These are phyloP conservation scores for Triangularia setosa DNA, from an alignment of 2,329 filamentous ascomycete genomes.

Conservation along the genomic window DNA sequence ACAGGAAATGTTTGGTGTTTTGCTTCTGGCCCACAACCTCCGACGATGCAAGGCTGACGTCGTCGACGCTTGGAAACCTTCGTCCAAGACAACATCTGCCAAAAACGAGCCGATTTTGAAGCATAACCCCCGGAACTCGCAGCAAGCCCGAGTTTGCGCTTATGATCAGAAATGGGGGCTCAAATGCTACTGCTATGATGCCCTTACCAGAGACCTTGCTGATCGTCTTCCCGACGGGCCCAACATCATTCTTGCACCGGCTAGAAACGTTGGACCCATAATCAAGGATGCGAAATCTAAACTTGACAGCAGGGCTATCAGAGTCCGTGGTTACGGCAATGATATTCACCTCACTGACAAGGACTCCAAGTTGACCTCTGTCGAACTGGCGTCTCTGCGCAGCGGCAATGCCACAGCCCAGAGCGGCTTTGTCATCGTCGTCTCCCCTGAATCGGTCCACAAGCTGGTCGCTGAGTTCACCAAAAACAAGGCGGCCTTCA, in stretches of 20 bases:
- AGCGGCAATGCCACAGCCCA: background rate
- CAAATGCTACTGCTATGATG: slow-evolving; percentile 22
- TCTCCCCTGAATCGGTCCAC: slow-evolving; percentile 11
- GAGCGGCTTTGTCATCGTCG: slow-evolving; percentile 21
- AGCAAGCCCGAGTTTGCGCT: slow-evolving; percentile 9
- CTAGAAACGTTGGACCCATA: slow-evolving; percentile 12
- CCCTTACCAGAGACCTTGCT: slow-evolving; percentile 16
- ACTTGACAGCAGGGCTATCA: slow-evolving; percentile 21
- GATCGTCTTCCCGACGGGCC: slow-evolving; percentile 20
- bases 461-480: slow-evolving; percentile 8
- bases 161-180: slow-evolving; percentile 20
- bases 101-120: background rate
- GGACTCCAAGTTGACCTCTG: slow-evolving; percentile 15
- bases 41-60: slow-evolving; percentile 20
- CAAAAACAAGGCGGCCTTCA: slow-evolving; percentile 13
- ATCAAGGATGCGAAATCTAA: slow-evolving; percentile 22
- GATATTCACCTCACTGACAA: slow-evolving; percentile 4
- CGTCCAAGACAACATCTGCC: background rate
- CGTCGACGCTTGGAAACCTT: slow-evolving; percentile 2
- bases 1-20: slow-evolving; percentile 23
- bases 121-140: slow-evolving; percentile 6
- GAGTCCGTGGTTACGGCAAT: slow-evolving; percentile 13
- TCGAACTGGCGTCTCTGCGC: slow-evolving; percentile 6
- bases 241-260: slow-evolving; percentile 20
- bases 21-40: slow-evolving; percentile 18